Conservation (phyloP, 345 rosid genomes). For the Lepidium sativum region DNA sequence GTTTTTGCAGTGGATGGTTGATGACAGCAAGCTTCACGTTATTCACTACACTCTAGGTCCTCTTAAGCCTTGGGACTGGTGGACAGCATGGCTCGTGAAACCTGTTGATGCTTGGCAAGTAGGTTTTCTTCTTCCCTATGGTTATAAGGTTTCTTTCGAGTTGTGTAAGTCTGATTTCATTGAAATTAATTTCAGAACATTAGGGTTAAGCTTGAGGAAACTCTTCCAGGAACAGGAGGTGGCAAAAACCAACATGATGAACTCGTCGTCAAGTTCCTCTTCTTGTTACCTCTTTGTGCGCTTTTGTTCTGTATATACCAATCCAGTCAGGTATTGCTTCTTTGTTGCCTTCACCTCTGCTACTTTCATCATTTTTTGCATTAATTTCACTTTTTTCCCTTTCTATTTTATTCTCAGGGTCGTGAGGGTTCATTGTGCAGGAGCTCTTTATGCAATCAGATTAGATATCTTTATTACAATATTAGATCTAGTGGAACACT, state of each 20-base stretch:
- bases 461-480: slow-evolving; percentile 52
- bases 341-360: background rate
- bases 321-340: slow-evolving; percentile 17
- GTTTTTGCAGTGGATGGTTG: slow-evolving; percentile 88
- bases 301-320: slow-evolving; percentile 31
- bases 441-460: slow-evolving; percentile 48
- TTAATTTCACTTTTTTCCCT: background rate
- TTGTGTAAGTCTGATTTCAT: background rate
- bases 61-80: slow-evolving; percentile 99
- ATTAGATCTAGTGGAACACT: slow-evolving; percentile 45
- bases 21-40: slow-evolving; percentile 75
- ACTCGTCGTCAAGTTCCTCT: slow-evolving; percentile 56
- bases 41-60: slow-evolving; percentile 98
- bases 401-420: slow-evolving; percentile 32
- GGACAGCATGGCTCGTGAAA: slow-evolving; percentile 95
- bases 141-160: slow-evolving; percentile 1
- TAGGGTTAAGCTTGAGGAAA: slow-evolving; percentile 62
- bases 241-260: slow-evolving; percentile 70
- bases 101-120: slow-evolving; percentile 99
- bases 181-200: slow-evolving; percentile 36
- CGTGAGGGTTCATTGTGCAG: slow-evolving; percentile 40
- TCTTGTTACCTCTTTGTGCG: slow-evolving; percentile 62
- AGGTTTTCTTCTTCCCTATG: slow-evolving; percentile 11
- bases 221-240: slow-evolving; percentile 90
- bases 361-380: background rate